Percentiles rank a stretch among this genome's conserved stretches.
phyloP scores from a whole-genome alignment of 202 grass and related monocot genomes.

The Bolboschoenoplectus hybrid region DNA sequence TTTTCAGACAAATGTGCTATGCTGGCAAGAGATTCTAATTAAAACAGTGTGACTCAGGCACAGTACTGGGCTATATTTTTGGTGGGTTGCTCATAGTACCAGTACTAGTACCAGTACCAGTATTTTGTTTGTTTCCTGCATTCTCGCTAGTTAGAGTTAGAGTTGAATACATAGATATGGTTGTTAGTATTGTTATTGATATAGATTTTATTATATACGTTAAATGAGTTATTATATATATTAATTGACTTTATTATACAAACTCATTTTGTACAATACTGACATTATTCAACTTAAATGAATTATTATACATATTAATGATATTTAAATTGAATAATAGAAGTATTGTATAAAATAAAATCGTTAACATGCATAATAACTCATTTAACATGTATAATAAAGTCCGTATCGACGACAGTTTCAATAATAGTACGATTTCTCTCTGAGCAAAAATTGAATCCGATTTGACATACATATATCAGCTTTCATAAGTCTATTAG shows the following conservation, averaged over 20 bases:
- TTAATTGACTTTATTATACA: too few relatives aligned
- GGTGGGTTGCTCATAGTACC: neutral
- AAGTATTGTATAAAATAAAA: too few relatives aligned
- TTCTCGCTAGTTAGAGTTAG: neutral
- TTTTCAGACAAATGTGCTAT: neutral
- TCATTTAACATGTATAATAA: too few relatives aligned
- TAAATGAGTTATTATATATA: too few relatives aligned
- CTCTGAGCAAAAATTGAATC: neutral
- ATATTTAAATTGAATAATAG: too few relatives aligned
- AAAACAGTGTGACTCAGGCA: neutral
- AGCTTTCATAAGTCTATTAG: neutral
- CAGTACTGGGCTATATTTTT: neutral
- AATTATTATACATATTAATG: too few relatives aligned
- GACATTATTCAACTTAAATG: too few relatives aligned
- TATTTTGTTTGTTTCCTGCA: neutral
- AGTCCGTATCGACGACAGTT: too few relatives aligned
- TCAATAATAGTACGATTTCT: neutral
- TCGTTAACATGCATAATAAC: too few relatives aligned
- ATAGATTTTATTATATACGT: too few relatives aligned
- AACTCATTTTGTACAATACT: too few relatives aligned
- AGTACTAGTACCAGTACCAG: neutral
- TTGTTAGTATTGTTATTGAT: too few relatives aligned
- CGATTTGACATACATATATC: neutral
- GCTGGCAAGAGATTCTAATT: neutral
- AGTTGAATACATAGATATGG: neutral